Conservation (phyloP, 768 basidiomycete species). For the Rubroboletus pulcherrimus region DNA sequence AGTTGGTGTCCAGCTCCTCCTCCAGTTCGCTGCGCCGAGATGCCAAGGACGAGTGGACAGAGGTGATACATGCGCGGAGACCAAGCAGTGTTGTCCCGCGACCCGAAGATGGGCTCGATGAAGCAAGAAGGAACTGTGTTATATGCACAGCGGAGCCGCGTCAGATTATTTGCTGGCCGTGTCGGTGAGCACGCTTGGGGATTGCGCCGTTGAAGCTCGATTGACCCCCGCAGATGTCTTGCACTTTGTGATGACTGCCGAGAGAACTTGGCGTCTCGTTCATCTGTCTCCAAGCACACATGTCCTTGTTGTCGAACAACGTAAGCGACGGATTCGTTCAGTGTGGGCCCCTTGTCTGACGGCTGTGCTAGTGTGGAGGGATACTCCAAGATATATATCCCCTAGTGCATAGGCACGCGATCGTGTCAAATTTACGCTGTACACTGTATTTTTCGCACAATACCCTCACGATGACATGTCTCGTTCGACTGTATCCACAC, state of each 20-base stretch:
- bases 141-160: constrained; percentile 66
- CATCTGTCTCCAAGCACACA: constrained; percentile 45
- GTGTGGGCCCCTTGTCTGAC: not conserved
- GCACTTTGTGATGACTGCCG: constrained; percentile 53
- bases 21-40: constrained; percentile 4
- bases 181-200: constrained; percentile 47
- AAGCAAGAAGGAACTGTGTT: constrained; percentile 50
- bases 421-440: not conserved
- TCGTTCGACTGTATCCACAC: constrained; percentile 5
- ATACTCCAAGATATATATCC: constrained; percentile 35
- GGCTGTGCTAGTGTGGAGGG: constrained; percentile 28
- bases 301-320: constrained; percentile 50
- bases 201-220: not conserved
- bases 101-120: constrained; percentile 24
- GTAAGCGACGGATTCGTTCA: constrained; percentile 30
- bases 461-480: constrained; percentile 10
- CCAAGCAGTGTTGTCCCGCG: constrained; percentile 16
- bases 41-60: constrained; percentile 26
- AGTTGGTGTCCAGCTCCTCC: constrained; percentile 31
- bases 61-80: constrained; percentile 28
- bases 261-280: constrained; percentile 48
- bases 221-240: constrained; percentile 37
- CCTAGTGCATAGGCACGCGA: constrained; percentile 12
- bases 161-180: constrained; percentile 83
- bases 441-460: constrained; percentile 7